Base-by-base conservation (phyloP, 106 monocot species). In the Phalaenopsis aphrodite region DNA sequence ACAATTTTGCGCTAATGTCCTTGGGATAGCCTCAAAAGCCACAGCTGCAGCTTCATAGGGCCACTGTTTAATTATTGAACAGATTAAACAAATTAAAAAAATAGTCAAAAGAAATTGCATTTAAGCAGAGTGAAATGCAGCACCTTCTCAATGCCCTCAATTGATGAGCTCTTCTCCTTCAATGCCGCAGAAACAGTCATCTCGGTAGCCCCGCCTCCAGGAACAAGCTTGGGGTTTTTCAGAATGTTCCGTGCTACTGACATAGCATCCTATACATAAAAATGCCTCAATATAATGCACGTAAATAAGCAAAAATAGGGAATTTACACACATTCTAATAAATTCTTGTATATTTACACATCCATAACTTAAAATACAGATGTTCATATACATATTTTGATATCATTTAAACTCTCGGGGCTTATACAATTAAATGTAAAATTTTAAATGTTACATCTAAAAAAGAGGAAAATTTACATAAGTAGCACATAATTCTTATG, bases 21-120 rank as follows among this genome's bases (percentile, higher is more conserved):
- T 81, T 10, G 97, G 97, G 42, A 97, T 97, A 14, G 97, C 97
- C 83, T 97, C 97, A 81, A 97, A 97, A 56, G 97, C 94, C n/a
- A 97, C 56, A 81, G 97, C 97, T 78, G 97, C 97, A 84, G 97
- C 97, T 88, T 97, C 97, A 90, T 97, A 97, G 21, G 94, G 94
- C 97, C 94, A 97, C 97, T 97, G 81, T 77, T n/a, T 75, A 8
- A 81, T 2, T 5, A 84, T 42, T 57, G 81, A 72, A 71, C 39
- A 80, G 36, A 14, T 75, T 52, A 57, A 74, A 11, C 23, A 36
- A 39, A 55, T 38, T 17, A 19, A 80, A 17, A 38, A 45, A 3
- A 18, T 61, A 3, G 19, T 61, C 6, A 0, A 18, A 19, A 69
- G 36, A 69, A 69, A 69, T 39, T 69, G 69, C 64, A 65, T 12